Base-by-base conservation (phyloP, 164 flowering plant genomes). In the Litsea cubeba region DNA sequence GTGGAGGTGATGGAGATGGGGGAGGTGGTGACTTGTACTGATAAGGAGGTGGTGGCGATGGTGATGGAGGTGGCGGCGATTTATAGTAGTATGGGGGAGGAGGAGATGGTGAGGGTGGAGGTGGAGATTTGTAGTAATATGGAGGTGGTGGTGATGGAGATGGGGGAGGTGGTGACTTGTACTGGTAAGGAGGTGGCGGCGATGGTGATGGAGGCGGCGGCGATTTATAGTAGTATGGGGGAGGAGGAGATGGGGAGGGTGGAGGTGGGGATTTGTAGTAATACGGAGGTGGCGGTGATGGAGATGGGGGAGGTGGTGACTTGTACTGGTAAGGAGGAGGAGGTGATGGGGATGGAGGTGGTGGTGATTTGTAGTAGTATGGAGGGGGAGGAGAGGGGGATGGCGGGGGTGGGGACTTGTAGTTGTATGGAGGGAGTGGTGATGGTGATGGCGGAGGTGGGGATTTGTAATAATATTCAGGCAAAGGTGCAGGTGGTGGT, bases 21-120 rank as follows among this genome's bases (percentile, higher is more conserved):
- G 76, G 71, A 15, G 76, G 71, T 25, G 76, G 76, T 0, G 76
- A 74, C 12, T 30, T 74, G 28, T 74, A 74, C 2, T 51, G 22
- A 12, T 66, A 74, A 25, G 71, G 71, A 22, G 71, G 76, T 20
- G 72, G 72, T 1, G 72, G 76, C 1, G 76, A 74, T 23, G 65
- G 65, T 1, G 66, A 58, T 0, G 72, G 76, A 1, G 72, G 72
- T 1, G 76, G 66, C 5, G 76, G 76, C 0, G 76, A 74, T 10
- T 57, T 68, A 15, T 74, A 74, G 20, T 57, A 46, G 14, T 57
- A 68, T 12, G 26, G 50, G 0, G 71, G 72, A 54, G 76, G 76
- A 4, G 64, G 70, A 2, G 76, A 51, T 22, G 70, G 70, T 40
- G 63, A 24, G 2, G 71, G 70, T 18, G 70, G 70, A 50, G 73